Evolutionary conservation across 2,329 filamentous ascomycete species (phyloP).

Genomic region (Penicillium frequentans): DNA sequence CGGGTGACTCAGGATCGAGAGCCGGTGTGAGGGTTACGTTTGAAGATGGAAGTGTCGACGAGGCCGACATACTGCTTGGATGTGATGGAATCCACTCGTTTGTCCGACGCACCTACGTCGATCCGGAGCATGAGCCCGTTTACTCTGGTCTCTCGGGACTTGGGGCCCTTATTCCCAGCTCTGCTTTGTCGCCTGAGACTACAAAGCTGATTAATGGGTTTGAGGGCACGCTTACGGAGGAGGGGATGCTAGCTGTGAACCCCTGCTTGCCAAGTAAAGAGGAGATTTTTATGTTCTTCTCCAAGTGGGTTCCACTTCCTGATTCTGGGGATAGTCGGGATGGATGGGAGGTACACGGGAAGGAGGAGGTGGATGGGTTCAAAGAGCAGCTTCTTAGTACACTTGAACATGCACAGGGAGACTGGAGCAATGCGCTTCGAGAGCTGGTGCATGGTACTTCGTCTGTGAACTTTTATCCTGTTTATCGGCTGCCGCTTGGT

Average conservation of each 20-base stretch:
- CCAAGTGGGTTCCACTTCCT: conserved; percentile 28
- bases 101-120: conserved; percentile 33
- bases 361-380: conserved; percentile 31
- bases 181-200: background rate
- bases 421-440: conserved; percentile 27
- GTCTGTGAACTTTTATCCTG: conserved; percentile 36
- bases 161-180: conserved; percentile 16
- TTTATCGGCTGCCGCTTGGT: conserved; percentile 36
- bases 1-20: background rate
- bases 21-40: conserved; percentile 26
- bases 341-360: conserved; percentile 33
- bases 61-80: conserved; percentile 34
- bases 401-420: conserved; percentile 22
- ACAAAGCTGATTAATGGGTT: conserved; percentile 18
- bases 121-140: conserved; percentile 26
- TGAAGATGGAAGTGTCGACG: conserved; percentile 27
- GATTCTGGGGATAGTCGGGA: conserved; percentile 26
- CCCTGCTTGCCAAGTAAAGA: conserved; percentile 25
- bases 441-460: conserved; percentile 15
- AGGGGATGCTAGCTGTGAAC: conserved; percentile 29
- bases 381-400: conserved; percentile 25
- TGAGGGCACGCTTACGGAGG: conserved; percentile 29
- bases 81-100: conserved; percentile 44
- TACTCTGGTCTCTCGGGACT: conserved; percentile 36
- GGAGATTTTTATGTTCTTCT: conserved; percentile 34